phyloP scores from a whole-genome alignment of 148 eudicot species.

The Arctostaphylos glauca region DNA sequence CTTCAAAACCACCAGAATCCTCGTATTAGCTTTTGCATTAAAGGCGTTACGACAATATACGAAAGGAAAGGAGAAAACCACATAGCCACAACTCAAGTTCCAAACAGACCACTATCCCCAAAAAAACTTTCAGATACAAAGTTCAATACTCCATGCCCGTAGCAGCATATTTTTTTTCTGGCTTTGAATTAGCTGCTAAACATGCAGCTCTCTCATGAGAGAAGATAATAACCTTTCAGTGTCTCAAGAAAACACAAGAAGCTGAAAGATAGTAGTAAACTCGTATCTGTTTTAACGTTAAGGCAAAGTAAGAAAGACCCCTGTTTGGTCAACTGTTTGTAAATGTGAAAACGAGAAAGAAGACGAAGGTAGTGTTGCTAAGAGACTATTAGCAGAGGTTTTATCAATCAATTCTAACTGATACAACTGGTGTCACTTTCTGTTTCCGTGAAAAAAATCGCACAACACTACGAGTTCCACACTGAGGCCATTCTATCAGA shows the following conservation, averaged over 20 bases:
- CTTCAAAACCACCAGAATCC: too few species aligned
- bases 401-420: background rate
- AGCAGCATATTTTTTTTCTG: background rate
- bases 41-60: too few species aligned
- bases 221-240: too few species aligned
- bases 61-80: too few species aligned
- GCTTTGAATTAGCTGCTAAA: background rate
- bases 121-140: background rate
- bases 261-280: too few species aligned
- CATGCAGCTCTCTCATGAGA: background rate
- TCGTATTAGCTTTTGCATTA: too few species aligned
- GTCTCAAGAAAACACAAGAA: too few species aligned
- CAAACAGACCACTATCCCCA: background rate
- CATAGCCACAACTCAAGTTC: background rate
- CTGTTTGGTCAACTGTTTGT: background rate
- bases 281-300: background rate
- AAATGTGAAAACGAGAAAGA: constrained; percentile 2
- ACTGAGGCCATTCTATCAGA: background rate
- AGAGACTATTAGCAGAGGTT: constrained; percentile 5
- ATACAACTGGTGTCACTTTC: background rate
- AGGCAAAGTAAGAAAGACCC: background rate
- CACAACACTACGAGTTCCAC: background rate
- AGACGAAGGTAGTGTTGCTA: background rate
- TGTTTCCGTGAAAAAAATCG: background rate
- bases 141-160: background rate